Conservation (phyloP, 2,329 filamentous ascomycete species). For the Pseudofabraea citricarpa region DNA sequence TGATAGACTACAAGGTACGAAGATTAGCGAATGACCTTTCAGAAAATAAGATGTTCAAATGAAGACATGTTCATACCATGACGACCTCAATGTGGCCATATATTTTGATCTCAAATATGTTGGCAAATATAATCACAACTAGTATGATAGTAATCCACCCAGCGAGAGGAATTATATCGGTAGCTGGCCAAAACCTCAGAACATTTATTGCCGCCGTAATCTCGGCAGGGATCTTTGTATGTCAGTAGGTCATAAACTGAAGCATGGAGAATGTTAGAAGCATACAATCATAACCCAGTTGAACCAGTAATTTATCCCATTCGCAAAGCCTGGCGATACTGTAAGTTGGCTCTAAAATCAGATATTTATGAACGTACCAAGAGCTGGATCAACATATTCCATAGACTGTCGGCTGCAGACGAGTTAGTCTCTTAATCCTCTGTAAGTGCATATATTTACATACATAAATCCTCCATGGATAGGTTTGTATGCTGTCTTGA, state of each 20-base stretch:
- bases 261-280: neutral
- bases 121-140: conserved; percentile 31
- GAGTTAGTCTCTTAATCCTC: neutral
- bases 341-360: neutral
- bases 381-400: conserved; percentile 52
- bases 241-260: too few species aligned
- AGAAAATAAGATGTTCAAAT: conserved; percentile 16
- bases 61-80: conserved; percentile 36
- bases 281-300: conserved; percentile 36
- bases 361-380: conserved; percentile 12
- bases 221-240: conserved; percentile 43
- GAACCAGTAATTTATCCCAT: conserved; percentile 46
- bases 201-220: conserved; percentile 47
- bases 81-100: conserved; percentile 36
- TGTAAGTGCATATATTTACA: neutral
- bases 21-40: too few species aligned
- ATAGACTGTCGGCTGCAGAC: conserved; percentile 40
- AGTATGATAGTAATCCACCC: conserved; percentile 50
- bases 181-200: conserved; percentile 40
- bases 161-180: conserved; percentile 57
- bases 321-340: conserved; percentile 35
- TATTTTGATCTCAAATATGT: neutral
- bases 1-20: neutral
- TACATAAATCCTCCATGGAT: conserved; percentile 54
- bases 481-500: conserved; percentile 33